Percentiles rank a stretch among this genome's conserved stretches.
Evolutionary conservation across 805 yeast genomes (phyloP).

Genomic region (Vanderwaltozyma tropicalis): DNA sequence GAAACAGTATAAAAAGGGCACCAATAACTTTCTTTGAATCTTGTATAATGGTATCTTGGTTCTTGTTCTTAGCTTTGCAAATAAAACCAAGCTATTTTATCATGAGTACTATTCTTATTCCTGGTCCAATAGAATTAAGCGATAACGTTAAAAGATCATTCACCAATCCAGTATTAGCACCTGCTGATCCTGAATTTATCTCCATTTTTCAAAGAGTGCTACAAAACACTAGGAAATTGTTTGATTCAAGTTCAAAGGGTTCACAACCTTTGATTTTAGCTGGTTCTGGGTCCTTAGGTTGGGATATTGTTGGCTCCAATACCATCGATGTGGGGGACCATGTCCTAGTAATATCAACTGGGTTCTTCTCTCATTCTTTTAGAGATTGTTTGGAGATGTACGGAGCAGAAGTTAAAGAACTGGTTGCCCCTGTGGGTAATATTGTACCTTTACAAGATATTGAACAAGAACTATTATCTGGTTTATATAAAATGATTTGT

Average conservation of each 20-base stretch:
- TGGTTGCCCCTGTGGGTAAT: slow-evolving; percentile 67
- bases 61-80: too few relatives aligned
- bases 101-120: slow-evolving; percentile 42
- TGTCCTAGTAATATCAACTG: slow-evolving; percentile 78
- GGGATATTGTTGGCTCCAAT: slow-evolving; percentile 84
- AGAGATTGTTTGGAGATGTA: slow-evolving; percentile 65
- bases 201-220: slow-evolving; percentile 61
- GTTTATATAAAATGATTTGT: slow-evolving; percentile 58
- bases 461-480: slow-evolving; percentile 41
- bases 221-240: slow-evolving; percentile 57
- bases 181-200: slow-evolving; percentile 77
- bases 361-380: slow-evolving; percentile 77
- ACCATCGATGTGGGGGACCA: slow-evolving; percentile 57
- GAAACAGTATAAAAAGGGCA: too few relatives aligned
- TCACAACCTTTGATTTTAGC: slow-evolving; percentile 68
- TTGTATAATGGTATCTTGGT: too few relatives aligned
- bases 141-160: slow-evolving; percentile 70
- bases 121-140: slow-evolving; percentile 82
- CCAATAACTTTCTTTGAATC: too few relatives aligned
- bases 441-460: slow-evolving; percentile 48
- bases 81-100: too few relatives aligned
- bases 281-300: slow-evolving; percentile 92
- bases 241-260: slow-evolving; percentile 43
- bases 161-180: slow-evolving; percentile 80
- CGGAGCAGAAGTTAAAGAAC: slow-evolving; percentile 63